Conservation (phyloP, 768 basidiomycete species). For the Pholiota molesta region DNA sequence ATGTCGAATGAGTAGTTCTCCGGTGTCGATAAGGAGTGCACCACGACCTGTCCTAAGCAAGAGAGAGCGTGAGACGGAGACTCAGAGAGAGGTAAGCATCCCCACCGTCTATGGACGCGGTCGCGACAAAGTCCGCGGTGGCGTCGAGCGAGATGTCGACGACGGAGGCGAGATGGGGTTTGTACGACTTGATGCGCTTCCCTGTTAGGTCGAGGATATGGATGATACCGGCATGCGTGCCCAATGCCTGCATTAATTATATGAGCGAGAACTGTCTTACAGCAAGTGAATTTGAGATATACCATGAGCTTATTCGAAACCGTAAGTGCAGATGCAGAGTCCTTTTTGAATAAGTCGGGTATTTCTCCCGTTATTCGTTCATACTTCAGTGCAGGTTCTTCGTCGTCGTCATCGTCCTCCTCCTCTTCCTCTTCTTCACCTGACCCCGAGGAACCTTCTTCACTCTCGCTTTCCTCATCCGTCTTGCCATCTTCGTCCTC, state of each 20-base stretch:
- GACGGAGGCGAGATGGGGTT: conserved; percentile 87
- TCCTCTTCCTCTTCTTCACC: conserved; percentile 30
- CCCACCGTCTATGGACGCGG: conserved; percentile 92
- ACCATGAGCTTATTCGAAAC: conserved; percentile 79
- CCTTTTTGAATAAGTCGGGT: conserved; percentile 82
- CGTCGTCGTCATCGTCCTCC: conserved; percentile 59
- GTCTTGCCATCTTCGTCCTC: conserved; percentile 2
- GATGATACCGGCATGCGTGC: conserved; percentile 92
- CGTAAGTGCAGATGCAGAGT: conserved; percentile 83
- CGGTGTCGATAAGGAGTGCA: conserved; percentile 77
- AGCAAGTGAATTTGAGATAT: not conserved
- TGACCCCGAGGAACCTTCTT: conserved; percentile 1
- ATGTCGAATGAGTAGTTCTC: conserved; percentile 89
- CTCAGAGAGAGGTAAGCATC: conserved; percentile 1
- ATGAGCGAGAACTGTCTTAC: not conserved
- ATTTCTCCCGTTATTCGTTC: conserved; percentile 74
- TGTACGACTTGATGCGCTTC: conserved; percentile 83
- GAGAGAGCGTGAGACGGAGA: conserved; percentile 17
- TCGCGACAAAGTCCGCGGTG: conserved; percentile 87
- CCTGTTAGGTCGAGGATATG: conserved; percentile 83
- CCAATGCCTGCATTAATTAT: conserved; percentile 67
- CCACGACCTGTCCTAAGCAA: conserved; percentile 82
- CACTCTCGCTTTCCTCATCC: conserved; percentile 1
- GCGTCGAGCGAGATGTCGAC: conserved; percentile 84
- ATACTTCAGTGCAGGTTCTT: conserved; percentile 93